phyloP scores from a whole-genome alignment of 1,139 yeast species.

The Magnusiomyces paraingens region DNA sequence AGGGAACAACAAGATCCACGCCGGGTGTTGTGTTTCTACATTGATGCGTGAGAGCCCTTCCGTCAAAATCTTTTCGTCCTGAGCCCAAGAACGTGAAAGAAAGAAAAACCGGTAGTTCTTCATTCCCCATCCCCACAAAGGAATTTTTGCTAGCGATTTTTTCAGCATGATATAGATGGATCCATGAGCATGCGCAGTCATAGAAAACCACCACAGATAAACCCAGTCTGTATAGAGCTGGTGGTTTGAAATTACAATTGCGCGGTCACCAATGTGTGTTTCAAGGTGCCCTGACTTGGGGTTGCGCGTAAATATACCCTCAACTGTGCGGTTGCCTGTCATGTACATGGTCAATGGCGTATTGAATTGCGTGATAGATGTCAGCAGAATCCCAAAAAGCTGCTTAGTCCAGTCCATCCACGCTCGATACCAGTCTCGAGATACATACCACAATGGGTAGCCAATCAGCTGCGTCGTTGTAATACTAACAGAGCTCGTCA shows the following conservation, averaged over 20 bases:
- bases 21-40: slow-evolving; percentile 32
- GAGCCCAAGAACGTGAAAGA: slow-evolving; percentile 76
- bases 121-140: slow-evolving; percentile 88
- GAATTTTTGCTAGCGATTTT: slow-evolving; percentile 67
- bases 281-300: slow-evolving; percentile 24
- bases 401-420: slow-evolving; percentile 36
- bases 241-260: slow-evolving; percentile 74
- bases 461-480: slow-evolving; percentile 27
- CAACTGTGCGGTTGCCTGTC: slow-evolving; percentile 30
- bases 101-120: slow-evolving; percentile 69
- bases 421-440: slow-evolving; percentile 26
- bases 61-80: slow-evolving; percentile 56
- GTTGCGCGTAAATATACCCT: slow-evolving; percentile 24
- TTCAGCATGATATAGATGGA: slow-evolving; percentile 68
- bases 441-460: slow-evolving; percentile 25
- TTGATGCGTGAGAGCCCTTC: slow-evolving; percentile 51
- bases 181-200: slow-evolving; percentile 59
- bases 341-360: slow-evolving; percentile 32
- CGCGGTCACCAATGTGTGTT: slow-evolving; percentile 35
- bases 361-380: slow-evolving; percentile 30
- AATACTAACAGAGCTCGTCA: slow-evolving; percentile 16
- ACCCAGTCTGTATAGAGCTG: slow-evolving; percentile 96
- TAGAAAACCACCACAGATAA: slow-evolving; percentile 80
- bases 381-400: slow-evolving; percentile 32
- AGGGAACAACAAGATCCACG: slow-evolving; percentile 69